A percentile compares a stretch with the other conserved stretches of the same genome.
phyloP scores from a whole-genome alignment of 106 monocot species.

The Iris macrosiphon region DNA sequence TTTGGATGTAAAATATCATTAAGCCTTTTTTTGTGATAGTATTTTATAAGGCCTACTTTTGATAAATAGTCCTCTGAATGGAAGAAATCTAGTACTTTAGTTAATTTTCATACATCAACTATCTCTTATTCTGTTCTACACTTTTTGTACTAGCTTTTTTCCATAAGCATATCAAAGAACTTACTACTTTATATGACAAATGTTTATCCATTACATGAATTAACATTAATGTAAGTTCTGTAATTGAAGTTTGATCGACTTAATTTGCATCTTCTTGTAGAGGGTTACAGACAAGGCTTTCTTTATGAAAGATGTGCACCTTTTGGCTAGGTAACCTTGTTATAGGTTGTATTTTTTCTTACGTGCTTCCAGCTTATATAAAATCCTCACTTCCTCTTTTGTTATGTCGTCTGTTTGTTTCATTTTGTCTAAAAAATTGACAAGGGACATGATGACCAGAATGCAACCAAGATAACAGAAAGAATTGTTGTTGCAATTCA shows the following conservation, averaged over 20 bases:
- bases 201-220: conserved; percentile 74
- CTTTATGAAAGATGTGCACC: conserved; percentile 96
- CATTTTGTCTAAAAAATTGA: conserved; percentile 70
- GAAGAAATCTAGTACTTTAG: too few relatives aligned
- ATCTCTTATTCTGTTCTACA: too few relatives aligned
- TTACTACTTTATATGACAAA: conserved; percentile 48
- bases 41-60: too few relatives aligned
- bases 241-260: background rate
- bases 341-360: conserved; percentile 5
- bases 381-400: conserved; percentile 1
- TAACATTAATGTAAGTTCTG: conserved; percentile 35
- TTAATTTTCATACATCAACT: too few relatives aligned
- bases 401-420: conserved; percentile 4
- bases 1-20: too few relatives aligned
- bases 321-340: conserved; percentile 66
- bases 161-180: background rate
- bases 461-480: conserved; percentile 81
- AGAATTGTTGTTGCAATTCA: conserved; percentile 77
- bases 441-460: conserved; percentile 84
- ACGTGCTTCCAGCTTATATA: background rate
- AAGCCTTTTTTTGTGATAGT: too few relatives aligned
- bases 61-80: too few relatives aligned
- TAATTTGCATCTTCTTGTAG: conserved; percentile 28
- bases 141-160: background rate
- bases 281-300: conserved; percentile 96